Evolutionary conservation across 768 basidiomycete species (phyloP), one percentile per base, ranked within the genome.

Genomic region (Sutorius australiensis): DNA sequence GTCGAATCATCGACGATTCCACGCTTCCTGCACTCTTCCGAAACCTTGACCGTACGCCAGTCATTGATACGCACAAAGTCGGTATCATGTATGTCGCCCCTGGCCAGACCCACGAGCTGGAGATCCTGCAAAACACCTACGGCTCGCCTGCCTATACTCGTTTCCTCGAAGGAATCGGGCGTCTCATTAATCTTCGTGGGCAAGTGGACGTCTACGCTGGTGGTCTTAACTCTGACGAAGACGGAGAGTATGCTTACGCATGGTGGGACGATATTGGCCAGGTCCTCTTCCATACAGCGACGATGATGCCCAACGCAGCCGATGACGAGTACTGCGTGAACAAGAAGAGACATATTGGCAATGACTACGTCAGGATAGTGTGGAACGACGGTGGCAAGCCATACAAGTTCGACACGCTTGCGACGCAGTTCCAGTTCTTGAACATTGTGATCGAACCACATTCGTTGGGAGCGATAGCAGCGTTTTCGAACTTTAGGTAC

Each of bases 241-340:
- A 99, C 63, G 97, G 97, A 13, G 89, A 94, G 69, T 97, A 95
- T 65, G 92, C 95, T 0, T 98, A 98, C 66, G 93, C 95, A 0
- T 99, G 95, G 95, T 97, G 95, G 92, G 94, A 98, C 68, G 94
- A 98, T 63, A 94, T 98, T 46, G 85, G 89, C 5, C 95, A 98
- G 66, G 83, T 97, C 55, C 79, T 98, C 49, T 99, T 90, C 67
- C 97, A 98, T 70, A 88, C 93, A 3, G 90, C 95, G 9, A 98
- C 97, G 2, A 86, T 99, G 77, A 98, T 98, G 95, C 97, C 97
- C 4, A 88, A 84, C 49, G 77, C 75, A 42, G 58, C 72, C 8
- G 70, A 84, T 49, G 91, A 93, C 67, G 82, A 82, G 2, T 78
- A 81, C 45, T 84, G 80, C 60, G 85, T 81, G 57, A 79, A 84